phyloP scores from a whole-genome alignment of 257 asterid species.

The Knoxia roxburghii region DNA sequence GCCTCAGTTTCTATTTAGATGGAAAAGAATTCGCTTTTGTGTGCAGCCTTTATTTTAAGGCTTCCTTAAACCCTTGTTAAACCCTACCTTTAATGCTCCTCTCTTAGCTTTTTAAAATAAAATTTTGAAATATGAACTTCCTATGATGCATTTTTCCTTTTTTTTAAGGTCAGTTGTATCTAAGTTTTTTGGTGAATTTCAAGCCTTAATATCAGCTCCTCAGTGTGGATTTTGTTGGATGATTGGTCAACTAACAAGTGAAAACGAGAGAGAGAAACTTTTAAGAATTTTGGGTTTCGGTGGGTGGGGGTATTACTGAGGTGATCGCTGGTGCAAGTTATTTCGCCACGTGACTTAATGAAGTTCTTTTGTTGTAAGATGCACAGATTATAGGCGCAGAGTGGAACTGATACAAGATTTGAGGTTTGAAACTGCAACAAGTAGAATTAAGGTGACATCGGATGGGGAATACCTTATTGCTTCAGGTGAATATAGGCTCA shows the following conservation, averaged over 20 bases:
- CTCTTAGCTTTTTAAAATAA: no score
- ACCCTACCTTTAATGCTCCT: no score
- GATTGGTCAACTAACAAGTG: not conserved
- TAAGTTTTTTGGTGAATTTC: not conserved
- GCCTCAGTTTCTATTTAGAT: no score
- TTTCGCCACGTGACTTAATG: not conserved
- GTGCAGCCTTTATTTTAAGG: no score
- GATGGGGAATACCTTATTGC: conserved; percentile 89
- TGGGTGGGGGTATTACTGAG: not conserved
- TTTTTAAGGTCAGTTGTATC: not conserved
- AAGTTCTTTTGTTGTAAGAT: not conserved
- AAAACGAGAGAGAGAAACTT: no score
- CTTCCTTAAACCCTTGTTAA: conserved; percentile 6
- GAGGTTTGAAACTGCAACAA: conserved; percentile 83
- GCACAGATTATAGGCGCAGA: conserved; percentile 68
- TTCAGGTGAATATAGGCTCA: conserved; percentile 46
- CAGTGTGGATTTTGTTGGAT: not conserved
- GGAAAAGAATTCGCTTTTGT: no score
- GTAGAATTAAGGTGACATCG: conserved; percentile 74
- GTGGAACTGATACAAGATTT: conserved; percentile 84
- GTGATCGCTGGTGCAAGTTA: not conserved
- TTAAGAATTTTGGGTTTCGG: not conserved
- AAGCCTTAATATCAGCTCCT: not conserved
- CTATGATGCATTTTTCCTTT: not conserved
- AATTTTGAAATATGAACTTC: no score